These are phyloP conservation scores for Beta lomatogona DNA, from an alignment of 179 eudicot genomes.

Conservation along the genomic window DNA sequence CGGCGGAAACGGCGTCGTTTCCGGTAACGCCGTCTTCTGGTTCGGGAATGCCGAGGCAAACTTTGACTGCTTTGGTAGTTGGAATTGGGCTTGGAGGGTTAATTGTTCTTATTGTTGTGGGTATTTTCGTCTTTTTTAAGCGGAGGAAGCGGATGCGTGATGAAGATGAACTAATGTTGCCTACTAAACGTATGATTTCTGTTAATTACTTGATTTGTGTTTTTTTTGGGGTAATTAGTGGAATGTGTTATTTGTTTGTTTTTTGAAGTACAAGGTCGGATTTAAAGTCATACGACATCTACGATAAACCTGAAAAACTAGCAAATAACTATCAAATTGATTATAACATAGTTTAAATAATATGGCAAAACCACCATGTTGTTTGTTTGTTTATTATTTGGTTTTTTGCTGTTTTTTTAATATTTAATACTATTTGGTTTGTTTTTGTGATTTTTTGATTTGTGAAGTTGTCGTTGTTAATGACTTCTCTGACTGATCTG, in stretches of 20 bases:
- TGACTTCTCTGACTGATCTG: slow-evolving; percentile 7
- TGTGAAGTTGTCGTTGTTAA: slow-evolving; percentile 18
- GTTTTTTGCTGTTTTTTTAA: background rate
- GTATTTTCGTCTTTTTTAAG: slow-evolving; percentile 52
- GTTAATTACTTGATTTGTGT: background rate
- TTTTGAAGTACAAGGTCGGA: too few relatives aligned
- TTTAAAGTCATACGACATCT: too few relatives aligned
- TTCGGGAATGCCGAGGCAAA: slow-evolving; percentile 29
- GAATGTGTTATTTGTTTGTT: background rate
- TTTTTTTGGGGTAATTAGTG: background rate
- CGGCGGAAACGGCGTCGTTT: background rate
- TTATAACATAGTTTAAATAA: too few relatives aligned
- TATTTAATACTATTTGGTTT: background rate
- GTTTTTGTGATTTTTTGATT: background rate
- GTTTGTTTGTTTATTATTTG: background rate
- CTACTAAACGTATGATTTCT: slow-evolving; percentile 37
- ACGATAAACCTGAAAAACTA: too few relatives aligned
- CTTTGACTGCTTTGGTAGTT: slow-evolving; percentile 57
- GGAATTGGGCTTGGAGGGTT: slow-evolving; percentile 76
- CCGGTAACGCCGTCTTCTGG: slow-evolving; percentile 29
- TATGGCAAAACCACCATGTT: too few relatives aligned
- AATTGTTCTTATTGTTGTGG: slow-evolving; percentile 54
- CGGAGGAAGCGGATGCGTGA: slow-evolving; percentile 31
- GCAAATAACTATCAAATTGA: too few relatives aligned
- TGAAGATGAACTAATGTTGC: slow-evolving; percentile 22